These are phyloP conservation scores for Iberis pinnata DNA, from an alignment of 345 rosid genomes.

Conservation along the genomic window DNA sequence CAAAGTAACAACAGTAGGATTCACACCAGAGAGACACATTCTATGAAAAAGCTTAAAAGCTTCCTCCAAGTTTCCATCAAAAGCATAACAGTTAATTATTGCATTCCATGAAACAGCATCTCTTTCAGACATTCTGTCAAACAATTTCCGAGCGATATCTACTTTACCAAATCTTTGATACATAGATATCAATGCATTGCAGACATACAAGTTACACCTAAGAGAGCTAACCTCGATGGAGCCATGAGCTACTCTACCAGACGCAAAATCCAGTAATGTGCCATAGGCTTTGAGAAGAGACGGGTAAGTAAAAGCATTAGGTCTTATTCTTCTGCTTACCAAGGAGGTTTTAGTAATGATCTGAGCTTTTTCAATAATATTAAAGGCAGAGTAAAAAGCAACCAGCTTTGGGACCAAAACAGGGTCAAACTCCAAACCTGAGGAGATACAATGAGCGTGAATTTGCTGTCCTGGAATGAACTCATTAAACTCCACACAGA, in stretches of 20 bases:
- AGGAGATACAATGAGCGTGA: slow-evolving; percentile 42
- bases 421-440: slow-evolving; percentile 52
- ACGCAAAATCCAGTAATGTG: slow-evolving; percentile 36
- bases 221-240: slow-evolving; percentile 37
- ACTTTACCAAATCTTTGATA: slow-evolving; percentile 53
- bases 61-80: slow-evolving; percentile 49
- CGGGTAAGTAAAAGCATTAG: slow-evolving; percentile 66
- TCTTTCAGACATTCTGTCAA: slow-evolving; percentile 53
- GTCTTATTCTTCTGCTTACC: slow-evolving; percentile 43
- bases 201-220: slow-evolving; percentile 48
- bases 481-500: slow-evolving; percentile 35
- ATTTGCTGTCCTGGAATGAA: slow-evolving; percentile 48
- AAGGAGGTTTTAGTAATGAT: slow-evolving; percentile 42
- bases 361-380: slow-evolving; percentile 39
- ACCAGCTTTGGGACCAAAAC: slow-evolving; percentile 60
- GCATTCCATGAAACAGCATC: slow-evolving; percentile 81
- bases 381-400: slow-evolving; percentile 46
- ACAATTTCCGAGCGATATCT: slow-evolving; percentile 43
- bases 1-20: slow-evolving; percentile 51
- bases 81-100: slow-evolving; percentile 50
- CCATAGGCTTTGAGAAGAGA: slow-evolving; percentile 77
- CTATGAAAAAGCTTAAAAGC: slow-evolving; percentile 43
- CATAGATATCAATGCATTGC: slow-evolving; percentile 71
- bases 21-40: slow-evolving; percentile 40
- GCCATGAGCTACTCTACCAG: slow-evolving; percentile 50